phyloP scores from a whole-genome alignment of 2,329 filamentous ascomycete species.

The Aspergillus piperis region DNA sequence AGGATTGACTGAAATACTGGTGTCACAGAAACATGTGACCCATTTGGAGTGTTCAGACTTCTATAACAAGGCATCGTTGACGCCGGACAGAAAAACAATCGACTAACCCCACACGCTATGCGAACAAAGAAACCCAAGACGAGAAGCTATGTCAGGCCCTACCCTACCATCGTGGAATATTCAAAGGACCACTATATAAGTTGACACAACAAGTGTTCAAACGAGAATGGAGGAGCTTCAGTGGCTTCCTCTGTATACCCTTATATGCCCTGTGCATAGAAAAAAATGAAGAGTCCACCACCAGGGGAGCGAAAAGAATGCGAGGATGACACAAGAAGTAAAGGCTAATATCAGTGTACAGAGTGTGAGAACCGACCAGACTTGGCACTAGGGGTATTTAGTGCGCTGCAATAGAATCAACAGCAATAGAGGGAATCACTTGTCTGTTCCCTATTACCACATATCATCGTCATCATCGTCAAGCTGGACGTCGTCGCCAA shows the following conservation, averaged over 20 bases:
- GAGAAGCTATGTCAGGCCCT: constrained; percentile 18
- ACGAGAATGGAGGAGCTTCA: constrained; percentile 10
- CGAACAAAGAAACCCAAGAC: constrained; percentile 35
- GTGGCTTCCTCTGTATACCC: constrained; percentile 8
- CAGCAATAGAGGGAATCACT: constrained; percentile 25
- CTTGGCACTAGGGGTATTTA: constrained; percentile 35
- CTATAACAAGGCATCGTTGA: constrained; percentile 12
- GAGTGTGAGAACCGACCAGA: constrained; percentile 26
- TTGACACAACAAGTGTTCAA: constrained; percentile 14
- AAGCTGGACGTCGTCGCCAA: constrained; percentile 45
- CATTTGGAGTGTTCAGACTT: neutral
- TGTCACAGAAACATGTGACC: neutral
- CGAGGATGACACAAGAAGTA: constrained; percentile 3
- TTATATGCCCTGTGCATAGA: constrained; percentile 10
- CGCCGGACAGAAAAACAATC: constrained; percentile 19
- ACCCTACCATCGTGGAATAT: constrained; percentile 16
- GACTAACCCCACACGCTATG: constrained; percentile 42
- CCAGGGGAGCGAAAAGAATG: constrained; percentile 2
- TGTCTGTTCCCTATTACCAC: constrained; percentile 44
- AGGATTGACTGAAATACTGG: neutral
- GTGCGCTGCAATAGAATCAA: constrained; percentile 29
- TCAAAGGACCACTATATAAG: constrained; percentile 24
- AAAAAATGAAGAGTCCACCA: neutral
- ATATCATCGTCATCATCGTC: constrained; percentile 51
- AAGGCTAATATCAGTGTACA: constrained; percentile 31